A percentile compares a stretch with the other conserved stretches of the same genome.
Conservation (phyloP, 345 rosid genomes). For the Eucalyptus polyanthemos region DNA sequence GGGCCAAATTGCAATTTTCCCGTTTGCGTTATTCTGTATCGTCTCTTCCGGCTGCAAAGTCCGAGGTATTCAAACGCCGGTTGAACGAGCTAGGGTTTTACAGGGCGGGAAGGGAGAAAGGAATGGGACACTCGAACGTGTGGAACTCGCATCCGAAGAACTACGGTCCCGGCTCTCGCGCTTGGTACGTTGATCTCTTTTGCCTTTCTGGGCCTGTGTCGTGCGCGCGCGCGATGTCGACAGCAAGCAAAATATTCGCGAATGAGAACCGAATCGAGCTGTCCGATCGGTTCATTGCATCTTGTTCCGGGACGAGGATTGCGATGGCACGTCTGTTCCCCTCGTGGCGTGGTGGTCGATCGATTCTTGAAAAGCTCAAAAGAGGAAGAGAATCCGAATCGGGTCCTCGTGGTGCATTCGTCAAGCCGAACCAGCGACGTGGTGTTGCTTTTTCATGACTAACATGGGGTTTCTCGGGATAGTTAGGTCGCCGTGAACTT, state of each 20-base stretch:
- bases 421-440: background rate
- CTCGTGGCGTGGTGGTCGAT: background rate
- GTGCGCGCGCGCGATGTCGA: background rate
- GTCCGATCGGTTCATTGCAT: background rate
- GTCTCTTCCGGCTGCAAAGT: background rate
- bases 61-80: background rate
- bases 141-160: constrained; percentile 47
- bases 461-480: background rate
- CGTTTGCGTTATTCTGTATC: no score
- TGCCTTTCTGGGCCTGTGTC: background rate
- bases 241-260: background rate
- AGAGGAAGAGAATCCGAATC: background rate
- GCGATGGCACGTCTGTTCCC: background rate
- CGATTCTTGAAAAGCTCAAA: background rate
- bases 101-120: background rate
- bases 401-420: background rate
- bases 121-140: constrained; percentile 41
- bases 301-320: background rate
- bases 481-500: background rate
- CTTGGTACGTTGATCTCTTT: constrained; percentile 7
- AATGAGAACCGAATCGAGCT: background rate
- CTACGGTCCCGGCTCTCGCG: constrained; percentile 48
- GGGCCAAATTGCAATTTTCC: background rate
- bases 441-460: background rate
- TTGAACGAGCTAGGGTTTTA: background rate